These are phyloP conservation scores for Penicillium thymicola DNA, from an alignment of 2,329 filamentous ascomycete species.

Conservation along the genomic window DNA sequence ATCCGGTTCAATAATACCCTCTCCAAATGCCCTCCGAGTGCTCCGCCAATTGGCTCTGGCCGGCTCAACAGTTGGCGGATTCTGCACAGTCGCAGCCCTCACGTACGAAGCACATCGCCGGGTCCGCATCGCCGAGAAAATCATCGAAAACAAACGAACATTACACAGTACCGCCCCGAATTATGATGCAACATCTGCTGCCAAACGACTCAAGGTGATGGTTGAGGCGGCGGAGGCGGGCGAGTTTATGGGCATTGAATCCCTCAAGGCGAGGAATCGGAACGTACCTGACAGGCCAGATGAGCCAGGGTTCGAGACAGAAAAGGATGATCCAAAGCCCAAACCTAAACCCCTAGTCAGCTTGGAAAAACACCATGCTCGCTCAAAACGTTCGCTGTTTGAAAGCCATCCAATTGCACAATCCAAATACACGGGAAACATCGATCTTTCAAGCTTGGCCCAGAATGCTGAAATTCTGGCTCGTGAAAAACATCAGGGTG, in stretches of 20 bases:
- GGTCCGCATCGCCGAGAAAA: conserved; percentile 41
- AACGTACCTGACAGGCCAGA: not conserved
- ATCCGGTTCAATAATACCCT: conserved; percentile 37
- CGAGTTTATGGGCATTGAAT: conserved; percentile 41
- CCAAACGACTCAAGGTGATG: conserved; percentile 38
- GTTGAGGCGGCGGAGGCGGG: conserved; percentile 45
- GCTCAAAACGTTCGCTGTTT: not conserved
- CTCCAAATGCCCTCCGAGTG: conserved; percentile 44
- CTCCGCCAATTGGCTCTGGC: conserved; percentile 37
- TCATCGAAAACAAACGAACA: conserved; percentile 44
- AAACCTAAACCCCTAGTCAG: conserved; percentile 3
- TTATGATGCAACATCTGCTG: conserved; percentile 40
- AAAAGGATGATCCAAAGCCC: not conserved
- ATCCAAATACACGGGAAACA: not conserved
- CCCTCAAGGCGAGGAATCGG: conserved; percentile 31
- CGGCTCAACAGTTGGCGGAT: conserved; percentile 39
- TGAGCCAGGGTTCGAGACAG: not conserved
- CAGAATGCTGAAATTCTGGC: conserved; percentile 11
- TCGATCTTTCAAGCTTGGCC: not conserved
- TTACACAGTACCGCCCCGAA: conserved; percentile 42
- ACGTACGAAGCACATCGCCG: conserved; percentile 44
- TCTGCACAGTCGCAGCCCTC: conserved; percentile 41
- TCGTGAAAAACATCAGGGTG: conserved; percentile 10
- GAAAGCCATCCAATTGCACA: not conserved
- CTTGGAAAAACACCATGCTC: conserved; percentile 1